Evolutionary conservation across 257 asterid genomes (phyloP).

Genomic region (Linderniella brevidens): DNA sequence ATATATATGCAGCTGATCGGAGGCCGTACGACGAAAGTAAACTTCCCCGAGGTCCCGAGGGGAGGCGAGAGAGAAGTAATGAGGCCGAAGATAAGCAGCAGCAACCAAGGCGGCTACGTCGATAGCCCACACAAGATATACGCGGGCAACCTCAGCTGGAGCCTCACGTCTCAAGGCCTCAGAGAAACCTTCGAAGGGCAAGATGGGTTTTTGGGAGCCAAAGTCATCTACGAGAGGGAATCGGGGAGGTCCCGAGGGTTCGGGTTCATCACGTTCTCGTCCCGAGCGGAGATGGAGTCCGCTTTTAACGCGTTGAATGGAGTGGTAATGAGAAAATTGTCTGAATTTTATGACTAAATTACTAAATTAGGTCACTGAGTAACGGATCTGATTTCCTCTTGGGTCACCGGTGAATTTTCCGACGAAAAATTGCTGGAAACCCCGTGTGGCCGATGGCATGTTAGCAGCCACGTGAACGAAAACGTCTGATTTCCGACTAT

Average conservation of each 20-base stretch:
- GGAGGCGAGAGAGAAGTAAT: conserved; percentile 86
- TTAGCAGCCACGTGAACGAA: no score
- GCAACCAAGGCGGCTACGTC: conserved; percentile 40
- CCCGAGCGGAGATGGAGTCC: conserved; percentile 46
- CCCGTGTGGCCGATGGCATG: no score
- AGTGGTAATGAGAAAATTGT: conserved; percentile 42
- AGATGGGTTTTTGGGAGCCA: conserved; percentile 71
- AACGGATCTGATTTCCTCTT: no score
- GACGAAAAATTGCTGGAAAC: no score
- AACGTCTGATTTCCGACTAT: no score
- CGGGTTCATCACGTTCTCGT: conserved; percentile 64
- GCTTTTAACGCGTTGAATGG: conserved; percentile 64
- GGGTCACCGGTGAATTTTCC: no score
- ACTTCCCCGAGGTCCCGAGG: conserved; percentile 89
- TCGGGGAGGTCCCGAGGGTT: conserved; percentile 78
- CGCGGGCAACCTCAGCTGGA: conserved; percentile 79
- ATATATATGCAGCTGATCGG: conserved; percentile 49
- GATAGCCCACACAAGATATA: conserved; percentile 73
- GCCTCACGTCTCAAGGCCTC: conserved; percentile 61
- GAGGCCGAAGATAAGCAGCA: conserved; percentile 44
- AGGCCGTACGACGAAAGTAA: conserved; percentile 72
- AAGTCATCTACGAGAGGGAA: conserved; percentile 56
- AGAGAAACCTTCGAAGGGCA: conserved; percentile 50
- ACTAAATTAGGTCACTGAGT: no score
- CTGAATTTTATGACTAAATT: conserved; percentile 15